These are phyloP conservation scores for Rhizophora apiculata DNA, from an alignment of 345 rosid species.

Conservation along the genomic window DNA sequence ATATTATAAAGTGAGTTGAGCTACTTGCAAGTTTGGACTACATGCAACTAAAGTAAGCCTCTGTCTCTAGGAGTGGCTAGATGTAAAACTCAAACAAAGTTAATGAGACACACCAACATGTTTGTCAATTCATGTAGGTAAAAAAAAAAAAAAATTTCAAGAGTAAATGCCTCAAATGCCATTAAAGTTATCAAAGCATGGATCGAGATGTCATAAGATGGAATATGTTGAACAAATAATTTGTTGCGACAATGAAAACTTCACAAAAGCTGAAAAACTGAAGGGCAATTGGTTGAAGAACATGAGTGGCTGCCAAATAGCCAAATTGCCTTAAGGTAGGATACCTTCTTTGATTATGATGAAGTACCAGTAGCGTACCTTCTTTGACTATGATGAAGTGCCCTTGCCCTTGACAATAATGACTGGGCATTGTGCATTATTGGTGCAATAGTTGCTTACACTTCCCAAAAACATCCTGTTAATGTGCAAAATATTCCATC, in stretches of 20 bases:
- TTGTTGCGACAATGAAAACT: neutral
- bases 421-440: slow-evolving; percentile 75
- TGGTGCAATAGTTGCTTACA: slow-evolving; percentile 89
- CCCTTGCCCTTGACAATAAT: slow-evolving; percentile 59
- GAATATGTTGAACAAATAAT: neutral
- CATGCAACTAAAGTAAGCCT: no score
- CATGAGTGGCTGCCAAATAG: neutral
- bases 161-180: neutral
- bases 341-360: slow-evolving; percentile 36
- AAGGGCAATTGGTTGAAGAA: neutral
- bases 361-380: slow-evolving; percentile 34
- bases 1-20: no score
- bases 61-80: no score
- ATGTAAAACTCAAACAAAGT: no score
- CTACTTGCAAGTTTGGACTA: no score
- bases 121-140: neutral
- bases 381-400: slow-evolving; percentile 32
- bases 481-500: slow-evolving; percentile 9
- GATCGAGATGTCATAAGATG: neutral
- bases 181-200: neutral
- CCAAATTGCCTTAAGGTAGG: neutral
- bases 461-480: slow-evolving; percentile 93
- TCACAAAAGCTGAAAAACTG: neutral
- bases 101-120: neutral
- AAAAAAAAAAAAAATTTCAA: neutral